These are phyloP conservation scores for Naganishia albida DNA, from an alignment of 1,284 basidiomycete genomes.

Conservation along the genomic window DNA sequence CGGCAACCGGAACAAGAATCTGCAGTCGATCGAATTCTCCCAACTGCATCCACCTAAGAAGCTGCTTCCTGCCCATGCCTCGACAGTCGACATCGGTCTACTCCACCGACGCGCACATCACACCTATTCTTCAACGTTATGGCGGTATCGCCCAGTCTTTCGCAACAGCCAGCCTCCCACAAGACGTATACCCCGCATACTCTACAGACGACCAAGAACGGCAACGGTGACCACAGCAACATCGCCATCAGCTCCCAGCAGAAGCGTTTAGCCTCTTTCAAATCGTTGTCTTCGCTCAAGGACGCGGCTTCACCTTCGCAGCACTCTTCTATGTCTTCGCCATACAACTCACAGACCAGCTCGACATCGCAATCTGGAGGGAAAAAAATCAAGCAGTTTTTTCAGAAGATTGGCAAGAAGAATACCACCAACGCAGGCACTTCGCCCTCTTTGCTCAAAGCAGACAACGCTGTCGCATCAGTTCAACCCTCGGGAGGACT, in stretches of 20 bases:
- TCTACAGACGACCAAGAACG: background rate
- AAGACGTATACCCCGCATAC: constrained; percentile 8
- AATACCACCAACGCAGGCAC: background rate
- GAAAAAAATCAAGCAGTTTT: constrained; percentile 20
- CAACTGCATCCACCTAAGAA: too few species aligned
- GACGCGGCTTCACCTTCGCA: constrained; percentile 1
- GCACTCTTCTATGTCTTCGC: constrained; percentile 25
- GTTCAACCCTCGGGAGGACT: background rate
- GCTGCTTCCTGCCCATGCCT: too few species aligned
- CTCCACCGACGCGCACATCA: too few species aligned
- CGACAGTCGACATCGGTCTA: too few species aligned
- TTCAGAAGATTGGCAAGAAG: constrained; percentile 23
- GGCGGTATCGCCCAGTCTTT: constrained; percentile 19
- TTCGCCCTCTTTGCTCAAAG: background rate
- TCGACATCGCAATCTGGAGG: constrained; percentile 21
- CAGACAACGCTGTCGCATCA: background rate
- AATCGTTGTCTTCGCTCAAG: constrained; percentile 13
- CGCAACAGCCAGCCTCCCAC: background rate
- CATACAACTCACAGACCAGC: background rate
- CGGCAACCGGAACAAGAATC: too few species aligned
- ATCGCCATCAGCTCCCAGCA: background rate
- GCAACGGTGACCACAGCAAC: background rate
- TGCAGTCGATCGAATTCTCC: too few species aligned
- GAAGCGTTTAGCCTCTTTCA: constrained; percentile 14
- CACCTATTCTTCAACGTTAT: constrained; percentile 1